Evolutionary conservation across 345 rosid genomes (phyloP), one percentile per base, ranked within the genome.

Genomic region (Xanthoceras sorbifolium): DNA sequence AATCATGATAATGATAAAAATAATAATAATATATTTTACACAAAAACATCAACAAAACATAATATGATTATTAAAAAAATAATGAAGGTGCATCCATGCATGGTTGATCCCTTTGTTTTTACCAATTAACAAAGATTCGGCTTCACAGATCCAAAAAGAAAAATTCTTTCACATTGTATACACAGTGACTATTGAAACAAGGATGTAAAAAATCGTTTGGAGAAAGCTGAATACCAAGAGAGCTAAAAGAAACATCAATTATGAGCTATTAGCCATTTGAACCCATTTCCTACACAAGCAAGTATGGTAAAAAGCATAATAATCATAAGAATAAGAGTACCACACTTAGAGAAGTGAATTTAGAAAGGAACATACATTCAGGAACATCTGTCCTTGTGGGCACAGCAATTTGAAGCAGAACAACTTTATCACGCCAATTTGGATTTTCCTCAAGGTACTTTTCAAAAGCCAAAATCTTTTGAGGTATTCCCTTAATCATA

Each of bases 401-500:
- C 57, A 88, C 88, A 69, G 91, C 91, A 74, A 88, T 88, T 82
- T 88, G 91, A 81, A 88, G 82, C 79, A 88, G 76, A 72, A 88
- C 91, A 34, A 86, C 91, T 85, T 88, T 84, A 69, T 86, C 83
- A 20, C 89, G 89, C 91, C 91, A 88, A 66, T 64, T 75, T 48
- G 91, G 89, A 77, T 88, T 88, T 83, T 86, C 88, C 87, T 88
- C 89, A 0, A 88, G 89, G 79, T 82, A 88, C 60, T 86, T 83
- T 78, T 88, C 91, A 77, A 88, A 88, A 34, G 91, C 91, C 87
- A 88, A 75, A 81, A 88, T 86, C 82, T 88, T 88, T 69, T 88
- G 91, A 36, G 91, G 89, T 74, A 88, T 86, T 70, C 91, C 91
- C 79, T 88, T 88, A 61, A 88, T 88, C 91, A 86, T 88, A 77